Conservation (phyloP, 2,329 filamentous ascomycete genomes). For the Aspergillus fumigatiaffinis region DNA sequence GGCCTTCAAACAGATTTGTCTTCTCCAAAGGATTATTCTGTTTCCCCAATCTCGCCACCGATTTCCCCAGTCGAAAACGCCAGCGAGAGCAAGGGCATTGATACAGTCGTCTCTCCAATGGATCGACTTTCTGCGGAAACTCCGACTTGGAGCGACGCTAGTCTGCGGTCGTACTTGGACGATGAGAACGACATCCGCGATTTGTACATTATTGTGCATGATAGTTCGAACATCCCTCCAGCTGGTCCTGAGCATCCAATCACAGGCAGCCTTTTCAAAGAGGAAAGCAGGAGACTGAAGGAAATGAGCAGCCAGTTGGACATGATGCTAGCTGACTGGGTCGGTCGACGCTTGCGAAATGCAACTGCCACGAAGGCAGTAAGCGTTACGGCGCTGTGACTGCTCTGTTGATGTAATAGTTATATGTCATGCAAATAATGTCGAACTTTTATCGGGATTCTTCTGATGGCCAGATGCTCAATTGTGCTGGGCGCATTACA, state of each 20-base stretch:
- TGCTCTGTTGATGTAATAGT: constrained; percentile 1
- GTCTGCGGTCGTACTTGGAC: constrained; percentile 84
- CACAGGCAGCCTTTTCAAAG: constrained; percentile 73
- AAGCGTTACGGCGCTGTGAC: constrained; percentile 1
- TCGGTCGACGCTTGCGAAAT: constrained; percentile 46
- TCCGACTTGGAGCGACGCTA: constrained; percentile 80
- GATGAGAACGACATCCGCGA: constrained; percentile 85
- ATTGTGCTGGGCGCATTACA: constrained; percentile 21
- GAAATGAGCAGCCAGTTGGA: constrained; percentile 90
- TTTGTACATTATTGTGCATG: constrained; percentile 84
- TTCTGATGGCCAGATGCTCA: constrained; percentile 10
- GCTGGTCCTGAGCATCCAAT: constrained; percentile 82
- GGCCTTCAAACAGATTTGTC: constrained; percentile 67
- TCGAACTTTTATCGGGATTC: neutral
- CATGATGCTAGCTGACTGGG: constrained; percentile 77
- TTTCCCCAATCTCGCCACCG: constrained; percentile 59
- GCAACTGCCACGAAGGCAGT: constrained; percentile 14
- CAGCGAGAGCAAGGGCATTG: constrained; percentile 27
- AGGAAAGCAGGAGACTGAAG: constrained; percentile 79
- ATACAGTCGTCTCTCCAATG: constrained; percentile 49
- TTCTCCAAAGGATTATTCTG: constrained; percentile 62
- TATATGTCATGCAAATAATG: neutral
- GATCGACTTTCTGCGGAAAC: constrained; percentile 54
- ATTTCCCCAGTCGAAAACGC: constrained; percentile 43
- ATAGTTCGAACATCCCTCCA: constrained; percentile 78